Evolutionary conservation across 495 filamentous ascomycete species (phyloP).

Genomic region (Baudoinia panamericana): DNA sequence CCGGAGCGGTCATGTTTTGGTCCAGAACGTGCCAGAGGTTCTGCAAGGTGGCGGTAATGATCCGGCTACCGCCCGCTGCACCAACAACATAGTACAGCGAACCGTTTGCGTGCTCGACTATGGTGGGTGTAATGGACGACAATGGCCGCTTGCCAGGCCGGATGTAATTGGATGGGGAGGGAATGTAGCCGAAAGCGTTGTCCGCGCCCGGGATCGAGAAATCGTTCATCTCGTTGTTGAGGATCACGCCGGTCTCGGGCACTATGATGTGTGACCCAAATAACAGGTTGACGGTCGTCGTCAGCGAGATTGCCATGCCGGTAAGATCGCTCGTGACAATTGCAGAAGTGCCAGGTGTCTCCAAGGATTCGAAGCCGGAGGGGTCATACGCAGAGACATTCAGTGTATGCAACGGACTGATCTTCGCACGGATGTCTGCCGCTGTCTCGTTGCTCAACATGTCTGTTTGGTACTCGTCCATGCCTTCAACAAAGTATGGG

Average conservation of each 20-base stretch:
- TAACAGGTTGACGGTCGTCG: slow-evolving; percentile 65
- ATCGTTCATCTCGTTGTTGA: slow-evolving; percentile 91
- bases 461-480: slow-evolving; percentile 47
- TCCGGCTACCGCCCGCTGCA: slow-evolving; percentile 74
- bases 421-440: slow-evolving; percentile 44
- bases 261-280: slow-evolving; percentile 70
- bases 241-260: slow-evolving; percentile 69
- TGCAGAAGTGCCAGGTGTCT: slow-evolving; percentile 21
- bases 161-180: slow-evolving; percentile 69
- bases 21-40: slow-evolving; percentile 63
- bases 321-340: slow-evolving; percentile 16
- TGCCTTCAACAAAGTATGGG: slow-evolving; percentile 52
- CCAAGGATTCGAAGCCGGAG: slow-evolving; percentile 20
- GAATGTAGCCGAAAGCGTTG: slow-evolving; percentile 74
- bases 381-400: slow-evolving; percentile 27
- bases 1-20: slow-evolving; percentile 39
- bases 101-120: slow-evolving; percentile 56
- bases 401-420: slow-evolving; percentile 54
- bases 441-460: slow-evolving; percentile 54
- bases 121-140: slow-evolving; percentile 64
- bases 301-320: slow-evolving; percentile 20
- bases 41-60: slow-evolving; percentile 74
- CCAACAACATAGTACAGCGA: slow-evolving; percentile 58
- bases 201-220: slow-evolving; percentile 63
- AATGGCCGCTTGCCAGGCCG: slow-evolving; percentile 68